Conservation (phyloP, 2,329 filamentous ascomycete genomes). For the Verticillium dahliae region DNA sequence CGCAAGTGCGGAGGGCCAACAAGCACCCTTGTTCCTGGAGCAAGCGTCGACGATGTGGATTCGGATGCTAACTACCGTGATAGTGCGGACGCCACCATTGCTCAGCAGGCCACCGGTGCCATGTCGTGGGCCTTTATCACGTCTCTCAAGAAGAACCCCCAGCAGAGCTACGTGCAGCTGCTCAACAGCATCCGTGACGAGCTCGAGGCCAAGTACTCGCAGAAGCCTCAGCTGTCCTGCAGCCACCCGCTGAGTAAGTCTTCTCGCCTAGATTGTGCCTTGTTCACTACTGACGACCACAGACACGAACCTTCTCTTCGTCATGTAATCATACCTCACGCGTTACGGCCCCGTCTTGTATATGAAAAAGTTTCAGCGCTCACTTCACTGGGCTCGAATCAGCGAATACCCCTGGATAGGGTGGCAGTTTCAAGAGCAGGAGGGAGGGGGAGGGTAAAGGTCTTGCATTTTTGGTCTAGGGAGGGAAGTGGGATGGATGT, state of each 20-base stretch:
- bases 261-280: background rate
- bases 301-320: slow-evolving; percentile 59
- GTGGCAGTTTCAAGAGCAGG: background rate
- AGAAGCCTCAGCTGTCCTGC: slow-evolving; percentile 94
- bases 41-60: background rate
- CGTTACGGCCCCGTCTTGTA: background rate
- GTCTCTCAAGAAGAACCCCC: slow-evolving; percentile 83
- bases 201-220: slow-evolving; percentile 76
- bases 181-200: slow-evolving; percentile 94
- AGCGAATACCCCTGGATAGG: background rate
- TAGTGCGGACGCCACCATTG: slow-evolving; percentile 86
- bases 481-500: background rate
- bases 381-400: background rate
- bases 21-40: background rate
- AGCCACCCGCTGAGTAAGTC: slow-evolving; percentile 87
- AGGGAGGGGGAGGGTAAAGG: background rate
- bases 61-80: background rate
- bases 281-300: background rate
- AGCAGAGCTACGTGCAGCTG: slow-evolving; percentile 93
- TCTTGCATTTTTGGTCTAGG: background rate
- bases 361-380: background rate
- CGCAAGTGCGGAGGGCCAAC: slow-evolving; percentile 2
- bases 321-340: slow-evolving; percentile 40
- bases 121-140: slow-evolving; percentile 98
- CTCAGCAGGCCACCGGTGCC: slow-evolving; percentile 83